phyloP scores from a whole-genome alignment of 495 filamentous ascomycete genomes.

The Cladorrhinum samala region DNA sequence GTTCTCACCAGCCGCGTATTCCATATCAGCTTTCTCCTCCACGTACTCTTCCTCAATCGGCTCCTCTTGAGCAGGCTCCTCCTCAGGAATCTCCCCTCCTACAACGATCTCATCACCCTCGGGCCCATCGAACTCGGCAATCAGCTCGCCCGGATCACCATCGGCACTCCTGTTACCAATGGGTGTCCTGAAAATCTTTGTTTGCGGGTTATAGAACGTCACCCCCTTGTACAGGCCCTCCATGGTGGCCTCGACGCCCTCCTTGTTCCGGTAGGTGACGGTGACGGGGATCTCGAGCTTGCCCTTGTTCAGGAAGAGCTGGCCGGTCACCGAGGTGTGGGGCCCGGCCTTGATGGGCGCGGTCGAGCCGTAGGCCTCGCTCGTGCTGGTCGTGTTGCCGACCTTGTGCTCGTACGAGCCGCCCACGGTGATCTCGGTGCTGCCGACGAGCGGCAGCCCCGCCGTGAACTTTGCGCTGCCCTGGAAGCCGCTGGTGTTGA shows the following conservation, averaged over 20 bases:
- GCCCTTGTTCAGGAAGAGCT: neutral
- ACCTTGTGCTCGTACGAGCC: neutral
- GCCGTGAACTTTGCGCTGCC: neutral
- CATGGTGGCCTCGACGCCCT: neutral
- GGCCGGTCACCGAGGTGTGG: neutral
- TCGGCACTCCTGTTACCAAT: neutral
- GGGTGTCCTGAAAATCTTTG: neutral
- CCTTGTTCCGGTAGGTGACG: neutral
- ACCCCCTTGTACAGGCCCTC: neutral
- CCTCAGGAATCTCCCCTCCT: too few species aligned
- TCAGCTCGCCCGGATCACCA: neutral
- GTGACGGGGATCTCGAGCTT: neutral
- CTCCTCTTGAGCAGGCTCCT: too few species aligned
- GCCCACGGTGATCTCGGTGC: neutral
- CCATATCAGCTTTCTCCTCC: too few species aligned
- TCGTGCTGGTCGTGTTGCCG: neutral
- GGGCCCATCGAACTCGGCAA: neutral
- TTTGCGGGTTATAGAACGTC: neutral
- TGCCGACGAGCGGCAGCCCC: neutral
- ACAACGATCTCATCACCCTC: too few species aligned
- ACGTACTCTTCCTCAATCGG: too few species aligned
- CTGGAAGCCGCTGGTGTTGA: neutral
- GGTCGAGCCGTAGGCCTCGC: neutral
- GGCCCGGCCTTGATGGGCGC: neutral
- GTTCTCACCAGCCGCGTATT: too few species aligned